Base-by-base conservation (phyloP, 805 yeast genomes). In the Pichia gijzeniarum region DNA sequence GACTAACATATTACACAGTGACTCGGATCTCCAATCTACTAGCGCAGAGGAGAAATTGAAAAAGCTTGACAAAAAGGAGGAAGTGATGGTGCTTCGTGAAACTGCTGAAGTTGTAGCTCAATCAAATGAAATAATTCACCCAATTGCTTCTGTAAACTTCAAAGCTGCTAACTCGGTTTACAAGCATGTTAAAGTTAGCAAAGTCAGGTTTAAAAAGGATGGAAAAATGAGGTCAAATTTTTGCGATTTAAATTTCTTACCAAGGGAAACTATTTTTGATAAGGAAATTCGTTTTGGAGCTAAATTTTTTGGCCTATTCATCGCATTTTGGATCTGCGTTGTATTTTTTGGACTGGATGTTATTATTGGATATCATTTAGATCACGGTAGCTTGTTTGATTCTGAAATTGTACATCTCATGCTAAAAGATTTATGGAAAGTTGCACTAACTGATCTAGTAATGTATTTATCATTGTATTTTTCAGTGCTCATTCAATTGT, bases 261-360 rank as follows among this genome's bases (percentile, higher is more conserved):
- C 63, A 8, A 56, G 73, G 28, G 60, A 73, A 4, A 62, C 75
- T 7, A 79, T 82, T 16, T 70, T 82, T 49, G 90, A 82, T 56
- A 65, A 72, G 14, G 70, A 67, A 4, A 57, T 63, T 25, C 65
- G 70, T 48, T 65, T 66, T 42, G 65, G 71, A 1, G 63, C 79
- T 3, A 67, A 69, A 44, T 89, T 86, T 60, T 79, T 76, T 53
- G 98, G 98, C 2, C 74, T 93, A 48, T 91, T 80, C 61, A 82
- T 87, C 5, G 73, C 89, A 40, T 78, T 80, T 50, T 87, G 96
- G 96, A 65, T 85, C 44, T 75, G 77, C 5, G 73, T 80, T 5
- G 80, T 74, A 21, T 70, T 82, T 45, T 60, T 73, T 33, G 73
- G 79, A 47, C 55, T 79, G 27, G 77, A 79, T 47, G 73, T 74